Conservation (phyloP, 768 basidiomycete species). For the Mrakia frigida region DNA sequence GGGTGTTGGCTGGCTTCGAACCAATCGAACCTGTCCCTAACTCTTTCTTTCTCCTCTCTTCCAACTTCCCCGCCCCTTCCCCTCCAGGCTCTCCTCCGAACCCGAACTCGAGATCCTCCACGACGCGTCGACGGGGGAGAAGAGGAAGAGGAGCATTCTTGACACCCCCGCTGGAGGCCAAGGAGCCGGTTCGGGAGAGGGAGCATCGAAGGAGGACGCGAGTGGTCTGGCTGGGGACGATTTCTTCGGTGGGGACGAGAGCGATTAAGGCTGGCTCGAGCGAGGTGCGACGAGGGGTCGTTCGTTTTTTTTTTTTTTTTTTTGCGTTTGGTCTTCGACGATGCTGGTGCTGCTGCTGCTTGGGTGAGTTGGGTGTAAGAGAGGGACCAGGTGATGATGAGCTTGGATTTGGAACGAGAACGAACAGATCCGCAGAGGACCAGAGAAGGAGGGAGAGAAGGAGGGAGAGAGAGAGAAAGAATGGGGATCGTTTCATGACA, state of each 20-base stretch:
- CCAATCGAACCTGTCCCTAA: too few species aligned
- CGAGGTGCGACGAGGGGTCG: too few species aligned
- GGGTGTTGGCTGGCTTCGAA: too few species aligned
- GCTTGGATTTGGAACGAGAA: too few species aligned
- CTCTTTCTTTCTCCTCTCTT: background rate
- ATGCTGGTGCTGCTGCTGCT: too few species aligned
- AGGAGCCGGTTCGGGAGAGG: slow-evolving; percentile 7
- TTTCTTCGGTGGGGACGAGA: slow-evolving; percentile 32
- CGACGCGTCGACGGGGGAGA: slow-evolving; percentile 9
- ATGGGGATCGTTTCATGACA: too few species aligned
- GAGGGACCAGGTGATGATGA: too few species aligned
- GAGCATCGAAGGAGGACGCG: background rate
- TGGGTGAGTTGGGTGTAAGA: too few species aligned
- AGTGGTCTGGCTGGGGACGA: slow-evolving; percentile 26
- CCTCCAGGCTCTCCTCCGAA: slow-evolving; percentile 4
- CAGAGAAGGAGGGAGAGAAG: too few species aligned
- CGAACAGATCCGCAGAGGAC: too few species aligned
- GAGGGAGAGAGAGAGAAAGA: too few species aligned
- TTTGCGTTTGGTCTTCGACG: too few species aligned
- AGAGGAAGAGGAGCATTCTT: slow-evolving; percentile 9
- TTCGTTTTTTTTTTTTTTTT: background rate
- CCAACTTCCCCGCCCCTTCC: background rate
- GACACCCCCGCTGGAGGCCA: background rate
- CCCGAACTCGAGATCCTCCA: slow-evolving; percentile 20
- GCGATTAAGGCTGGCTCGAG: background rate